Conservation (phyloP, 495 filamentous ascomycete genomes). For the Aspergillus biplanus region DNA sequence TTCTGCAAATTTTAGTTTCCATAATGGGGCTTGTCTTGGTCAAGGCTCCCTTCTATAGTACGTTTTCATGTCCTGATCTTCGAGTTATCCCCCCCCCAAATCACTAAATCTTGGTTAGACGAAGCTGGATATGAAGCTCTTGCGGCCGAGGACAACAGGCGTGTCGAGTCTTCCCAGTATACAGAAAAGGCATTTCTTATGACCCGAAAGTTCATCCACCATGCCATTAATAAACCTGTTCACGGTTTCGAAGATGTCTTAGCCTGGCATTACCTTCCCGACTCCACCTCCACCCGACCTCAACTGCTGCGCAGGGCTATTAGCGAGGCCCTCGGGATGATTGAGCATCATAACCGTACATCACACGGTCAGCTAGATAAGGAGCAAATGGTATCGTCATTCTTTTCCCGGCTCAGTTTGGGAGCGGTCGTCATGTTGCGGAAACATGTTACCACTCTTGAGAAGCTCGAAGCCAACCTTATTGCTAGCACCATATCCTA, state of each 20-base stretch:
- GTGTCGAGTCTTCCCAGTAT: slow-evolving; percentile 53
- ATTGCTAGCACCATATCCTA: background rate
- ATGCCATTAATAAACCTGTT: slow-evolving; percentile 46
- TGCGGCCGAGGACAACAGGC: slow-evolving; percentile 43
- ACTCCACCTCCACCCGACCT: slow-evolving; percentile 27
- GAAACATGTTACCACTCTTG: slow-evolving; percentile 29
- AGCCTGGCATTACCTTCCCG: slow-evolving; percentile 54
- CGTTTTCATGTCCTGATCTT: slow-evolving; percentile 26
- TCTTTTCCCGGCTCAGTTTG: slow-evolving; percentile 35
- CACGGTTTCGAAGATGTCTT: slow-evolving; percentile 52
- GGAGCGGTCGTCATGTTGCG: slow-evolving; percentile 41
- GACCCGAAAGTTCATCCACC: slow-evolving; percentile 55
- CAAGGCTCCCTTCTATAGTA: slow-evolving; percentile 64
- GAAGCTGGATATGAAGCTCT: slow-evolving; percentile 61
- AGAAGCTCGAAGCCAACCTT: slow-evolving; percentile 22
- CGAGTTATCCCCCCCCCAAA: background rate
- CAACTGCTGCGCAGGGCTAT: slow-evolving; percentile 42
- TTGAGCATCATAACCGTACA: slow-evolving; percentile 31
- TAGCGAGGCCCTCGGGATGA: slow-evolving; percentile 34
- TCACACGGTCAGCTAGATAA: slow-evolving; percentile 20
- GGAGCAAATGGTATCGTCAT: slow-evolving; percentile 23
- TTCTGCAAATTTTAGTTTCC: slow-evolving; percentile 64
- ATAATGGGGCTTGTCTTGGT: slow-evolving; percentile 64
- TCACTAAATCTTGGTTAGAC: slow-evolving; percentile 38
- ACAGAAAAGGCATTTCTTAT: slow-evolving; percentile 59